phyloP scores from a whole-genome alignment of 192 early-diverging fungal genomes.

The Linnemannia elongata region DNA sequence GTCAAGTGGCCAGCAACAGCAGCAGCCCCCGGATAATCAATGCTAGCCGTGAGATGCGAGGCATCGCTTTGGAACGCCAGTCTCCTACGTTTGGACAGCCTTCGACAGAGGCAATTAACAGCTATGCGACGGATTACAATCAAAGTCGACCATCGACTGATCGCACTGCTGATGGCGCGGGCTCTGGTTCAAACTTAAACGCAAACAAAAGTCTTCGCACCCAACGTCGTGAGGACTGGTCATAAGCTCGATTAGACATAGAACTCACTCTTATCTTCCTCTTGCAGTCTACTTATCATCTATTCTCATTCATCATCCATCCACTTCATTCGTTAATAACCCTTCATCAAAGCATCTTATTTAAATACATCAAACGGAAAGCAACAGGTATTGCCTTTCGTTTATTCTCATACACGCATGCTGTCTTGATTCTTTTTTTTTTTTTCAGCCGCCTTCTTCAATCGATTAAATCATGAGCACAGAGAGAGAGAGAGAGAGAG shows the following conservation, averaged over 20 bases:
- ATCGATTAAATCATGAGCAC: too few species aligned
- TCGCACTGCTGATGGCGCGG: neutral
- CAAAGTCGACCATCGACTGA: slow-evolving; percentile 3
- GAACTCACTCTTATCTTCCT: neutral
- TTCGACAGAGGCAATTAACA: neutral
- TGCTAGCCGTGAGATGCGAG: slow-evolving; percentile 8
- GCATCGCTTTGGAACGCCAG: slow-evolving; percentile 12
- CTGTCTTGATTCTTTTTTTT: too few species aligned
- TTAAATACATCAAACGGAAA: too few species aligned
- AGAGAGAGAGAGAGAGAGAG: too few species aligned
- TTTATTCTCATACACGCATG: too few species aligned
- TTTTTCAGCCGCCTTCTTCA: too few species aligned
- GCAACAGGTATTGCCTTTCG: too few species aligned
- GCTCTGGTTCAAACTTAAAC: slow-evolving; percentile 4
- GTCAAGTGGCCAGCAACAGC: neutral
- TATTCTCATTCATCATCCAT: too few species aligned
- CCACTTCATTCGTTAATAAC: too few species aligned
- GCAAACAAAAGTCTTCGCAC: slow-evolving; percentile 23
- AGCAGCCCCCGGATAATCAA: neutral
- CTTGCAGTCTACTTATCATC: too few species aligned
- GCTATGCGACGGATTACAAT: slow-evolving; percentile 22
- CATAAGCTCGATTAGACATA: neutral
- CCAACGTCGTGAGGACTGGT: slow-evolving; percentile 37
- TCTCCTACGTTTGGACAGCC: neutral
- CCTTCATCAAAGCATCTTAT: too few species aligned